Evolutionary conservation across 2,329 filamentous ascomycete genomes (phyloP), one percentile per base, ranked within the genome.

Genomic region (Apiospora sp.): DNA sequence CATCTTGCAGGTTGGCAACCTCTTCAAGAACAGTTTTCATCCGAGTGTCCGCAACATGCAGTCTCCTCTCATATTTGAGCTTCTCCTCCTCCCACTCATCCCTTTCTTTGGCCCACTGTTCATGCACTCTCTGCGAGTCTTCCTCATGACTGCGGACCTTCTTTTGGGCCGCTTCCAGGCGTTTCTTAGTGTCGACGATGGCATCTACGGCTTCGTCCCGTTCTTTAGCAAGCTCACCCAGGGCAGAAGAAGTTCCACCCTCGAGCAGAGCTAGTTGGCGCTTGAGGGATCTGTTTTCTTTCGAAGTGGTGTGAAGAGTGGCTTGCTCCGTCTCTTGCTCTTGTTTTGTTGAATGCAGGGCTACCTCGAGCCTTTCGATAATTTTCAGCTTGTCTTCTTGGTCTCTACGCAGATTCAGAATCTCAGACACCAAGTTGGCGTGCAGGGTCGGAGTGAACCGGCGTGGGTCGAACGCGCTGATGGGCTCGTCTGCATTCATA

Each of bases 401-500:
- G 75, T 99, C 96, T 72, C 96, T 89, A 30, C 95, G 91, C 69
- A 99, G 84, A 2, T 92, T 91, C 51, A 99, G 86, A 75, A 99
- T 99, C 82, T 99, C 96, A 0, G 96, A 96, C 0, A 99, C 96
- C 8, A 99, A 86, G 69, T 94, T 98, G 12, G 96, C 96, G 81
- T 98, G 96, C 14, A 99, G 85, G 0, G 95, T 98, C 1, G 96
- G 96, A 0, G 96, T 99, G 80, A 99, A 98, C 49, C 96, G 90
- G 71, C 96, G 91, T 3, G 96, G 95, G 79, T 99, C 96, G 43
- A 98, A 86, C 30, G 94, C 91, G 76, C 89, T 88, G 72, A 95
- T 91, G 64, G 85, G 90, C 75, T 96, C 93, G 75, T 96, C 91
- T 71, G 84, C 88, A 30, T 86, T 84, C 34, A 90, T 82, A 79